Evolutionary conservation across 768 basidiomycete genomes (phyloP).

Genomic region (Mycena rebaudengoi): DNA sequence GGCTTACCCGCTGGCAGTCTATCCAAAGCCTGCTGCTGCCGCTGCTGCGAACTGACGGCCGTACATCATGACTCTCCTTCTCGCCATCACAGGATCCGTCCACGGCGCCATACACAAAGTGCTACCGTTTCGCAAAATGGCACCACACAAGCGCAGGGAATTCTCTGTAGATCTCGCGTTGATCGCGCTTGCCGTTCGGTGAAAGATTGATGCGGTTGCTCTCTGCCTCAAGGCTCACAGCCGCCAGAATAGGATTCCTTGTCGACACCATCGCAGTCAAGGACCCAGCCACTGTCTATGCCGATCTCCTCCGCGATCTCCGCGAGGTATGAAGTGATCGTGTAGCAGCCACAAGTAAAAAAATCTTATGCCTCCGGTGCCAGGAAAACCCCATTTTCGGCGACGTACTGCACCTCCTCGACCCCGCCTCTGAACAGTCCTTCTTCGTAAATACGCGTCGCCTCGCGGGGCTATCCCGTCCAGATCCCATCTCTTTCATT

Average conservation of each 20-base stretch:
- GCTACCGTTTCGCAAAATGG: constrained; percentile 23
- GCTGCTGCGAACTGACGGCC: background rate
- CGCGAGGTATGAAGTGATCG: constrained; percentile 39
- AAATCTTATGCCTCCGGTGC: background rate
- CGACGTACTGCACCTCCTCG: constrained; percentile 54
- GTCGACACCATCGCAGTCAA: constrained; percentile 54
- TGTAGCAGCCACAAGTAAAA: too few relatives aligned
- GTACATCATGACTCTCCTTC: background rate
- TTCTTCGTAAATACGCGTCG: constrained; percentile 65
- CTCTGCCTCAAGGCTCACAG: background rate
- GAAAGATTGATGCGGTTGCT: background rate
- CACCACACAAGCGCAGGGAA: constrained; percentile 23
- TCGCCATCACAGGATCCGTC: constrained; percentile 5
- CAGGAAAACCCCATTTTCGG: constrained; percentile 41
- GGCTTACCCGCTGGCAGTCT: too few relatives aligned
- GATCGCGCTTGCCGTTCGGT: constrained; percentile 41
- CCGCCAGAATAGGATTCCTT: constrained; percentile 29
- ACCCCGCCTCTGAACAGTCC: constrained; percentile 56
- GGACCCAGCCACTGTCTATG: constrained; percentile 44
- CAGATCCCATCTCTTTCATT: constrained; percentile 20
- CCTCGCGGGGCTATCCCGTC: too few relatives aligned
- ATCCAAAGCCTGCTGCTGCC: background rate
- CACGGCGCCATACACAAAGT: constrained; percentile 14
- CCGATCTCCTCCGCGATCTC: constrained; percentile 47
- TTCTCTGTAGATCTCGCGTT: constrained; percentile 53